Evolutionary conservation across 1,284 basidiomycete species (phyloP).

Genomic region (Ganoderma resinaceum): DNA sequence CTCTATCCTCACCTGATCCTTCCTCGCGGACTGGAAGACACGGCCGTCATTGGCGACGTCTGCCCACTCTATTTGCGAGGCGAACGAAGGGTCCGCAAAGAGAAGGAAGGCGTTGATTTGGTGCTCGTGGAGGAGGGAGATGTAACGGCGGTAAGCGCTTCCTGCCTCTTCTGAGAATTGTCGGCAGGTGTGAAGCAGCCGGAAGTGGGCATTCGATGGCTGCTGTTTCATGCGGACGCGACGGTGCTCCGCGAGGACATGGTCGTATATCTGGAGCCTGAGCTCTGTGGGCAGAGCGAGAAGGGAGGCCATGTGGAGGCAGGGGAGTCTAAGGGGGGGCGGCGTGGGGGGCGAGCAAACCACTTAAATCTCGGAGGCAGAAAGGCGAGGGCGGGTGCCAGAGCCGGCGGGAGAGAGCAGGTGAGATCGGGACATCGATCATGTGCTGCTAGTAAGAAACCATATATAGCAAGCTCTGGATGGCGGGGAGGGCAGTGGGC

Average conservation of each 20-base stretch:
- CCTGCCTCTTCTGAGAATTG: slow-evolving; percentile 42
- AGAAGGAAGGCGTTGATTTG: slow-evolving; percentile 44
- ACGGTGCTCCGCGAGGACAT: slow-evolving; percentile 38
- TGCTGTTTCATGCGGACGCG: slow-evolving; percentile 37
- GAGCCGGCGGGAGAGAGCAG: neutral
- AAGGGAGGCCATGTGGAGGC: slow-evolving; percentile 27
- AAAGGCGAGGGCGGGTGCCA: neutral
- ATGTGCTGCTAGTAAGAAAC: slow-evolving; percentile 36
- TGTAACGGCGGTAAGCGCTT: slow-evolving; percentile 40
- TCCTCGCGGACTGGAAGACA: slow-evolving; percentile 33
- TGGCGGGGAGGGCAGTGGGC: slow-evolving; percentile 4
- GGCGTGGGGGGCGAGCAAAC: slow-evolving; percentile 7
- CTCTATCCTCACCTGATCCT: slow-evolving; percentile 26
- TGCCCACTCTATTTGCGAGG: slow-evolving; percentile 39
- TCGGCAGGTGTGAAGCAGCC: slow-evolving; percentile 42
- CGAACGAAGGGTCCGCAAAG: slow-evolving; percentile 30
- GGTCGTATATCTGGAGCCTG: slow-evolving; percentile 45
- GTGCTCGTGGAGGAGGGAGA: slow-evolving; percentile 48
- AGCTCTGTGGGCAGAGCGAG: slow-evolving; percentile 46
- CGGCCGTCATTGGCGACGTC: slow-evolving; percentile 53
- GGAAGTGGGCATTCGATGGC: slow-evolving; percentile 45
- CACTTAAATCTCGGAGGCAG: slow-evolving; percentile 8
- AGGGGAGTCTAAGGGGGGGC: neutral
- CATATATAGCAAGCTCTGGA: slow-evolving; percentile 30
- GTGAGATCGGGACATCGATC: slow-evolving; percentile 18